Evolutionary conservation across 2,329 filamentous ascomycete species (phyloP).

Genomic region (Xylariaceae sp.): DNA sequence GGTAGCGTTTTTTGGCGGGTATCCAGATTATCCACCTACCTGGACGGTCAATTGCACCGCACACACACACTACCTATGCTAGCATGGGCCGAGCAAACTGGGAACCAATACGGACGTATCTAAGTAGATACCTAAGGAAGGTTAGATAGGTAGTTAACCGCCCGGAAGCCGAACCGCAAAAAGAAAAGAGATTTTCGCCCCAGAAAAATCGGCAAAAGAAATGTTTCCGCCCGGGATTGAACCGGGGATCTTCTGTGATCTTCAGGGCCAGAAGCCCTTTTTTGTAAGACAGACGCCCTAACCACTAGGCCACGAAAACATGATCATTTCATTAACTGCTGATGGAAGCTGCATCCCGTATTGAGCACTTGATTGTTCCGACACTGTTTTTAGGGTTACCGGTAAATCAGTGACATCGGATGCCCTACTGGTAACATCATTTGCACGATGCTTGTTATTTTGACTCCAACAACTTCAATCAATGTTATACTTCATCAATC

Average conservation of each 20-base stretch:
- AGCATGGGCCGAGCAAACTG: background rate
- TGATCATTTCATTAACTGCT: background rate
- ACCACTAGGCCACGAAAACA: slow-evolving; percentile 21
- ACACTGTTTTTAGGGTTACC: too few relatives aligned
- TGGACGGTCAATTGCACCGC: too few relatives aligned
- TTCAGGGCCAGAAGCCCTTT: background rate
- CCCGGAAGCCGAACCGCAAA: background rate
- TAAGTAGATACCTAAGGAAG: background rate
- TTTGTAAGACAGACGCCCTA: slow-evolving; percentile 21
- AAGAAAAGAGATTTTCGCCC: background rate
- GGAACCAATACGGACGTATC: background rate
- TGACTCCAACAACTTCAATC: too few relatives aligned
- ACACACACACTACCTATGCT: too few relatives aligned
- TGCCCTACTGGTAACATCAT: too few relatives aligned
- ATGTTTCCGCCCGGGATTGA: slow-evolving; percentile 20
- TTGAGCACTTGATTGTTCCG: too few relatives aligned
- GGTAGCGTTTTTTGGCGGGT: too few relatives aligned
- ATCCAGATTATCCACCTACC: too few relatives aligned
- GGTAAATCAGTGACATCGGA: too few relatives aligned
- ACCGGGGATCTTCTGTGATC: slow-evolving; percentile 21
- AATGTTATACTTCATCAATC: too few relatives aligned
- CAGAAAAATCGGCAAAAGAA: background rate
- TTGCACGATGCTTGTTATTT: too few relatives aligned
- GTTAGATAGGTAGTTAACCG: too few relatives aligned
- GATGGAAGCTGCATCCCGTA: background rate